phyloP scores from a whole-genome alignment of 148 eudicot genomes.

The Heliamphora exappendiculata region DNA sequence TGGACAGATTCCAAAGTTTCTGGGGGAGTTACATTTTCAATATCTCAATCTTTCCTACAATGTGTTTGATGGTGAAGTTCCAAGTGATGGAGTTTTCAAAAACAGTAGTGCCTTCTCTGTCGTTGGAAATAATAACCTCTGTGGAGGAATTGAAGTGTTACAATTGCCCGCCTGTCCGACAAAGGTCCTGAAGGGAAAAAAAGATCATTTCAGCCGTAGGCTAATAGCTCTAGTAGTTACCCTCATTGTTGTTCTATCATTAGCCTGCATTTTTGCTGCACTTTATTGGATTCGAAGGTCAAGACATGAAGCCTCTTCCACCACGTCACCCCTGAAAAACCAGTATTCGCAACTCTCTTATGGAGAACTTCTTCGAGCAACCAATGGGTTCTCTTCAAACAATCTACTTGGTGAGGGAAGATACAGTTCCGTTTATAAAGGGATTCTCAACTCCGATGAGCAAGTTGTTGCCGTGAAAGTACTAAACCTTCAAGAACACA shows the following conservation, averaged over 20 bases:
- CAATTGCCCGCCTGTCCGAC: slow-evolving; percentile 8
- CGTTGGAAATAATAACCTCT: slow-evolving; percentile 12
- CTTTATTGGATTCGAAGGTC: neutral
- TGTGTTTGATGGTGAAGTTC: slow-evolving; percentile 23
- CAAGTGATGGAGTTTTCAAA: slow-evolving; percentile 16
- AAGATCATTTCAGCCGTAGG: neutral
- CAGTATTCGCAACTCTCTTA: slow-evolving; percentile 17
- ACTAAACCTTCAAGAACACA: slow-evolving; percentile 17
- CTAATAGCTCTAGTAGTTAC: neutral
- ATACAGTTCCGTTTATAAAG: slow-evolving; percentile 26
- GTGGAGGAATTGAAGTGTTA: slow-evolving; percentile 20
- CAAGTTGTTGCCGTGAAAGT: slow-evolving; percentile 25
- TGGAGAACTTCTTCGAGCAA: slow-evolving; percentile 14
- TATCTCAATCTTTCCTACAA: slow-evolving; percentile 26
- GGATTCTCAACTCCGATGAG: neutral
- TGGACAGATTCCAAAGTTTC: slow-evolving; percentile 16
- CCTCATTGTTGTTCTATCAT: neutral
- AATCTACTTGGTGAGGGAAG: slow-evolving; percentile 24
- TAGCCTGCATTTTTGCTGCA: neutral
- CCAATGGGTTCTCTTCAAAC: slow-evolving; percentile 19
- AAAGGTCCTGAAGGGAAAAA: neutral
- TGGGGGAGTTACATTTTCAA: neutral
- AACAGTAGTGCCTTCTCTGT: slow-evolving; percentile 11
- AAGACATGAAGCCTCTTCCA: neutral
- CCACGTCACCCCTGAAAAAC: no score